A percentile compares a stretch with the other conserved stretches of the same genome.
These are phyloP conservation scores for Candida schatavii DNA, from an alignment of 805 yeast species.

Conservation along the genomic window DNA sequence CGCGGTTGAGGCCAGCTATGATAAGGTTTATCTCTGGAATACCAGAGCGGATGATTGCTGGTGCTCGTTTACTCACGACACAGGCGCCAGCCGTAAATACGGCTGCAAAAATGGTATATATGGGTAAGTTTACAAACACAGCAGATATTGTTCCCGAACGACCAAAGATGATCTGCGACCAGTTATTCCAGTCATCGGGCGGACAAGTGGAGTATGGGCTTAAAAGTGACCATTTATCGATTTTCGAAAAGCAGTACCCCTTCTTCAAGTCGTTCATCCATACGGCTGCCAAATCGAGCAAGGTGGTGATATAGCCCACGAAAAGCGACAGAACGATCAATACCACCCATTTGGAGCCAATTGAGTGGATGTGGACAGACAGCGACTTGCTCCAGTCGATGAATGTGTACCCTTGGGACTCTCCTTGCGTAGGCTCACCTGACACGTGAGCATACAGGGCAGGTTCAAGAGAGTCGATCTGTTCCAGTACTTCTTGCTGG, in stretches of 20 bases:
- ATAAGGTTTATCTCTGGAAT: slow-evolving; percentile 71
- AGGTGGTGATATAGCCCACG: slow-evolving; percentile 48
- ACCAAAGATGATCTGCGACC: slow-evolving; percentile 30
- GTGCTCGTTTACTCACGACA: slow-evolving; percentile 24
- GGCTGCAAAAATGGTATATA: slow-evolving; percentile 29
- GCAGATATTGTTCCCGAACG: slow-evolving; percentile 16
- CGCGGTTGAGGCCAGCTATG: slow-evolving; percentile 60
- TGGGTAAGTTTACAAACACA: slow-evolving; percentile 32
- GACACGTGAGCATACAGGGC: neutral
- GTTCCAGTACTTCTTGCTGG: neutral
- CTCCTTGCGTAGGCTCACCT: neutral
- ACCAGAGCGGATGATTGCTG: slow-evolving; percentile 49
- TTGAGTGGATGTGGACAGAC: slow-evolving; percentile 9
- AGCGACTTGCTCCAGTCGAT: slow-evolving; percentile 53
- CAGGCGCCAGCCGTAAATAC: slow-evolving; percentile 26
- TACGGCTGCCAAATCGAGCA: slow-evolving; percentile 48
- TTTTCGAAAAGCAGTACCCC: slow-evolving; percentile 46
- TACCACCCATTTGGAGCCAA: slow-evolving; percentile 45
- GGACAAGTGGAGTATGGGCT: slow-evolving; percentile 45
- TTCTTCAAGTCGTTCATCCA: slow-evolving; percentile 51
- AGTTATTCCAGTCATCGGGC: slow-evolving; percentile 35
- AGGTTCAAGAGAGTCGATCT: too few species aligned
- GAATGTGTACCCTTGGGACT: slow-evolving; percentile 21
- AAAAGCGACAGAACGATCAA: slow-evolving; percentile 43
- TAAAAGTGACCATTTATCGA: slow-evolving; percentile 39